Base-by-base conservation (phyloP, 768 basidiomycete genomes). In the Mycena crocata region DNA sequence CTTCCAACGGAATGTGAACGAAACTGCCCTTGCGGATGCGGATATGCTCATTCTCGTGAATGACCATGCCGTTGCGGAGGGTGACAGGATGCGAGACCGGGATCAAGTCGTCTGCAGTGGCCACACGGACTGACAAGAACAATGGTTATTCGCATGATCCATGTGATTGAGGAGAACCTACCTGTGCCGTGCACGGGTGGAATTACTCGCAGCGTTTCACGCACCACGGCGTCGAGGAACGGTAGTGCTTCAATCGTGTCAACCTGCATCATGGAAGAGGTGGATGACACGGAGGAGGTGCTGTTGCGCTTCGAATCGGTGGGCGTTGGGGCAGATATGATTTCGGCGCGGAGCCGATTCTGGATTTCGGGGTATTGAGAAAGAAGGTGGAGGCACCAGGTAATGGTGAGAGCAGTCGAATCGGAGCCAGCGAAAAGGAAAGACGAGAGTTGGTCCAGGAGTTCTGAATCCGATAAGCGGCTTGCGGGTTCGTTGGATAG, bases 391-490 rank as follows among this genome's bases (percentile, higher is more conserved):
- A 90, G 76, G 58, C 84, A 85, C 87, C 88, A 91, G 8, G 87
- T 79, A 28, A 90, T 77, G 23, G 87, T 83, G 10, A 89, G 79
- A 8, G 87, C 81, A 32, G 87, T 86, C 3, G 88, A 84, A 71
- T 90, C 89, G 28, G 89, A 87, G 15, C 90, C 90, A 3, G 85
- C 88, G 44, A 89, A 85, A 61, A 91, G 80, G 75, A 91, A 86
- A 32, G 89, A 88, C n/a, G 85, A 84, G 69, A 89, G 85, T 74
- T 90, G 88, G 66, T 87, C 86, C 10, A 89, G 78, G n/a, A 90
- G 77, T 52, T 89, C 89, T 31, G 82, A 73, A 66, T 92, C 90
- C n/a, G 87, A 82, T 52, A 92, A 74, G 19, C 83, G 80, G 66
- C 81, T 79, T 8, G 81, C 77, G 5, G 80, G 69, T 59, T 85